Evolutionary conservation across 805 yeast species (phyloP).

Genomic region (Suhomyces vadensis): DNA sequence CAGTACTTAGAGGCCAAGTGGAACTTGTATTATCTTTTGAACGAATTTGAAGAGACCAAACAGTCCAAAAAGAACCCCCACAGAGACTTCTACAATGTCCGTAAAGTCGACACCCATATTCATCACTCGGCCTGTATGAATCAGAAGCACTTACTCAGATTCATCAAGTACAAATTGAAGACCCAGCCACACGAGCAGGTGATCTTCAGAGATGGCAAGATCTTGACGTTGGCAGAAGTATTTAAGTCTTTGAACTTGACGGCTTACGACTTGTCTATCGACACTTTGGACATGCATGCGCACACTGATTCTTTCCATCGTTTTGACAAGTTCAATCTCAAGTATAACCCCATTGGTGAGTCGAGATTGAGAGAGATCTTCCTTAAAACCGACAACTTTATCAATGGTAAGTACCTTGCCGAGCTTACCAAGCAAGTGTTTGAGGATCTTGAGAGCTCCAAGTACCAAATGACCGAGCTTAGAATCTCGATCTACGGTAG

Average conservation of each 20-base stretch:
- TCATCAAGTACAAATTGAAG: constrained; percentile 91
- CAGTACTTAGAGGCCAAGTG: constrained; percentile 96
- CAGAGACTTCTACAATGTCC: constrained; percentile 93
- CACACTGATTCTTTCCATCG: constrained; percentile 97
- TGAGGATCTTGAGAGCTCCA: constrained; percentile 90
- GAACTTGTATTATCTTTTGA: constrained; percentile 84
- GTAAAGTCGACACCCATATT: constrained; percentile 97
- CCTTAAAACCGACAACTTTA: constrained; percentile 90
- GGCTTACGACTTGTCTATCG: constrained; percentile 93
- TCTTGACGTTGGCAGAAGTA: constrained; percentile 83
- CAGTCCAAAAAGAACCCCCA: constrained; percentile 93
- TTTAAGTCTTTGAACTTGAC: constrained; percentile 87
- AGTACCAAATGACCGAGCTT: constrained; percentile 96
- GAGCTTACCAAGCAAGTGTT: constrained; percentile 93
- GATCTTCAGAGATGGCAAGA: constrained; percentile 88
- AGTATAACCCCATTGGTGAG: constrained; percentile 97
- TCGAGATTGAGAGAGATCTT: constrained; percentile 96
- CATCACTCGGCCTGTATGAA: constrained; percentile 99
- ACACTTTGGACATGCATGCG: constrained; percentile 98
- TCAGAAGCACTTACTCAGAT: constrained; percentile 92
- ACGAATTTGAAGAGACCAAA: constrained; percentile 89
- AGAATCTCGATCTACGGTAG: constrained; percentile 95
- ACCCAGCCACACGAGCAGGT: constrained; percentile 85
- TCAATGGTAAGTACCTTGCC: constrained; percentile 85
- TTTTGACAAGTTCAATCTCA: constrained; percentile 94